phyloP scores from a whole-genome alignment of 345 rosid genomes.

The Eucalyptus cloeziana region DNA sequence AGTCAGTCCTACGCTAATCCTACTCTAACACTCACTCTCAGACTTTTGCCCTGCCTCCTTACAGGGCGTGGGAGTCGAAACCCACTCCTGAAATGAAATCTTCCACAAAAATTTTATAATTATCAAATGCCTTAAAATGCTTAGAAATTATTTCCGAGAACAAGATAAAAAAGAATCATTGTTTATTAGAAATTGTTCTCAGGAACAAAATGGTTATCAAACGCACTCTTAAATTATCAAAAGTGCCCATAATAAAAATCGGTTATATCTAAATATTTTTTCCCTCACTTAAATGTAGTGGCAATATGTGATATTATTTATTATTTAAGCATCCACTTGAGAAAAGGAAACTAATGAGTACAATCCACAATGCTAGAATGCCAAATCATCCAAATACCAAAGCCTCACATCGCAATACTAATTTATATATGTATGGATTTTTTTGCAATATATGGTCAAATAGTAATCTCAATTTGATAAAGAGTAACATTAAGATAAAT shows the following conservation, averaged over 20 bases:
- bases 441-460: neutral
- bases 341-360: neutral
- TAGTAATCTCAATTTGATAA: neutral
- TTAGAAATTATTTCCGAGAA: too few species aligned
- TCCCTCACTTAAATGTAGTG: neutral
- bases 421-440: neutral
- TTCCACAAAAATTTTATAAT: accelerated
- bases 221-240: neutral
- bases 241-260: neutral
- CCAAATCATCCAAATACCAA: neutral
- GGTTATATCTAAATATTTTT: neutral
- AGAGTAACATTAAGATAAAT: neutral
- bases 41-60: too few species aligned
- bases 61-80: too few species aligned
- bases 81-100: too few species aligned
- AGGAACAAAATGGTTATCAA: too few species aligned
- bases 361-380: neutral
- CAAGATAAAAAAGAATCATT: too few species aligned
- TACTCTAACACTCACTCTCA: too few species aligned
- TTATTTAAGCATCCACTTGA: neutral
- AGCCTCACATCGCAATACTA: neutral
- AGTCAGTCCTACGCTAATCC: too few species aligned
- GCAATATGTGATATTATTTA: neutral
- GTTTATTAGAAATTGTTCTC: too few species aligned
- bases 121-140: too few species aligned